Base-by-base conservation (phyloP, 257 asterid genomes). In the Rhazya stricta region DNA sequence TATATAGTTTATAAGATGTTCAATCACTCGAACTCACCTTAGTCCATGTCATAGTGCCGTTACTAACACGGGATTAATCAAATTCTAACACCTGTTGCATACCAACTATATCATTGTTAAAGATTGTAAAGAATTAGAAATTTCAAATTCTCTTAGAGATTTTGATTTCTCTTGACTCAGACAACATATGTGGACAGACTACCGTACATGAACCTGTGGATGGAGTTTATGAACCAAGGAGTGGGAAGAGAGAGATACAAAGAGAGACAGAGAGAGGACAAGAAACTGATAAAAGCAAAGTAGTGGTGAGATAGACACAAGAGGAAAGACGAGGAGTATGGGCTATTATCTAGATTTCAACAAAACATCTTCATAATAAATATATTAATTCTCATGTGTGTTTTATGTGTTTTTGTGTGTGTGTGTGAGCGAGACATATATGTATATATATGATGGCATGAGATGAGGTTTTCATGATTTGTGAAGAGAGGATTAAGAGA, bases 231-330 rank as follows among this genome's bases (percentile, higher is more conserved):
- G 46, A 21, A 61, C 63, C 36, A 4, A 61, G 71, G 77, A 62
- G 36, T 61, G 62, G 61, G 42, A 27, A n/a, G 21, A 48, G 48
- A 72, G 41, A 7, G 53, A 72, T 7, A 11, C 1, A 43, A 15
- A 36, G 21, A 32, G 46, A 71, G 46, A 70, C 30, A 30, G 16
- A 34, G 41, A 73, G 60, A 67, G n/a, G 56, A 37, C 58, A 67
- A 76, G 79, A 34, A 67, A 74, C 9, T 53, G 79, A 76, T 67
- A 67, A 76, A 67, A 76, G 79, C 79, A 37, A 76, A 12, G 74
- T 53, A 42, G 36, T 3, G 27, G 2, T 25, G 30, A 67, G 42
- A 53, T 67, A 58, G 68, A 65, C 56, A 66, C 58, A 51, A 37
- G 69, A 67, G 57, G 74, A 51, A 67, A 76, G 57, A 75, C 68